A percentile compares a stretch with the other conserved stretches of the same genome.
Conservation (phyloP, 2,329 filamentous ascomycete genomes). For the Aotearoamyces nothofagi region DNA sequence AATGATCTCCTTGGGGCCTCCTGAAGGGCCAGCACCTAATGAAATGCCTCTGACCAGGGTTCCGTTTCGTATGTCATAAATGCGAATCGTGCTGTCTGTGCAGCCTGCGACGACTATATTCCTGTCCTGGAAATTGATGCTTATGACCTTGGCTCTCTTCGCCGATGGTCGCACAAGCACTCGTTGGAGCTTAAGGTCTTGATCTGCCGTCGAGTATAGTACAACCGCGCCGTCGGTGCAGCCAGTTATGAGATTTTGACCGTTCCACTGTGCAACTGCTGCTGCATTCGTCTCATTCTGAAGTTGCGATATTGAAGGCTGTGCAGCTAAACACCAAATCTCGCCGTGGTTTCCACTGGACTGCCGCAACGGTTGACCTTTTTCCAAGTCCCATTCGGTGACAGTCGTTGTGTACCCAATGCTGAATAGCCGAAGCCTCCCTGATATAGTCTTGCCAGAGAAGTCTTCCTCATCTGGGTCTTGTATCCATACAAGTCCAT, state of each 20-base stretch:
- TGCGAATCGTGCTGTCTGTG: conserved; percentile 88
- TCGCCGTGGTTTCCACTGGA: conserved; percentile 88
- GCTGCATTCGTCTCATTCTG: conserved; percentile 18
- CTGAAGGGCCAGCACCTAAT: conserved; percentile 61
- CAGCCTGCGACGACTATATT: conserved; percentile 78
- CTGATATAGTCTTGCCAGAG: conserved; percentile 45
- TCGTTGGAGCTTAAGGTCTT: conserved; percentile 66
- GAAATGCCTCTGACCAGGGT: conserved; percentile 69
- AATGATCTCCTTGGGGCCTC: conserved; percentile 70
- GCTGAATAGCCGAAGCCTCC: conserved; percentile 79
- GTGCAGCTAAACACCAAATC: conserved; percentile 89
- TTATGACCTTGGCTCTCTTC: conserved; percentile 80
- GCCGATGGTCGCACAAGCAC: conserved; percentile 62
- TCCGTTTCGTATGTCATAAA: conserved; percentile 74
- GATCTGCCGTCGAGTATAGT: conserved; percentile 72
- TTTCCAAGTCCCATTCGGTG: conserved; percentile 87
- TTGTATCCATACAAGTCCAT: conserved; percentile 83
- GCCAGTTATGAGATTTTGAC: conserved; percentile 63
- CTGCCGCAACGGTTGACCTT: conserved; percentile 62
- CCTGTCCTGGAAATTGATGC: conserved; percentile 76
- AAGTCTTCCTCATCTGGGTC: conserved; percentile 60
- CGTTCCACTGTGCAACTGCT: conserved; percentile 9
- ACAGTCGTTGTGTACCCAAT: conserved; percentile 87
- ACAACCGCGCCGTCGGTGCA: conserved; percentile 86
- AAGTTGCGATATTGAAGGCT: conserved; percentile 35